Conservation (phyloP, 345 rosid genomes). For the Trapa incisa region DNA sequence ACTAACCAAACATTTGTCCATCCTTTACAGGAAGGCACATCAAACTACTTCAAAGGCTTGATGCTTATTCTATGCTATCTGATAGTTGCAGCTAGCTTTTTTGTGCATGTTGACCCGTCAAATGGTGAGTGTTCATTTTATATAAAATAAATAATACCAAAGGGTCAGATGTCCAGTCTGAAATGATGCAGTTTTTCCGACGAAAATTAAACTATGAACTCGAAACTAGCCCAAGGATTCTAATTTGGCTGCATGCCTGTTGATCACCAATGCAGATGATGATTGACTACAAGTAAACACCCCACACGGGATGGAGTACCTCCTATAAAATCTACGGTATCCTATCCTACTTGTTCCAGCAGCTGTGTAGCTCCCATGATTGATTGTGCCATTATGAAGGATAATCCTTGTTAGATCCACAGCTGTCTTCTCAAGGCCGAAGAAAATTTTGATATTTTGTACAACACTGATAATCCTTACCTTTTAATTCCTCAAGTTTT, state of each 20-base stretch:
- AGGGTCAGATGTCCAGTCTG: too few species aligned
- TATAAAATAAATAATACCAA: too few species aligned
- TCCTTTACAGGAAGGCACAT: conserved; percentile 29
- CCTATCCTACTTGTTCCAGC: conserved; percentile 3
- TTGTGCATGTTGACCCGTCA: conserved; percentile 30
- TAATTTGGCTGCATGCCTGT: background rate
- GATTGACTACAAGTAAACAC: background rate
- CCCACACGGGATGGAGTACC: background rate
- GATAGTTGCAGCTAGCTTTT: conserved; percentile 41
- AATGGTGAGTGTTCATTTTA: conserved; percentile 12
- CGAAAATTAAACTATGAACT: too few species aligned
- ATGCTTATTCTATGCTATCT: conserved; percentile 38
- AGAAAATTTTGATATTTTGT: conserved; percentile 7
- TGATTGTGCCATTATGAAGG: background rate
- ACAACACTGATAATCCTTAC: background rate
- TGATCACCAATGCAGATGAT: background rate
- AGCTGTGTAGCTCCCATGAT: background rate
- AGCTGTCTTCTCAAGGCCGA: background rate
- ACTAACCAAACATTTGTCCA: background rate
- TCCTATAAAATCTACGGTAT: background rate
- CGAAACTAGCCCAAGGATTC: background rate
- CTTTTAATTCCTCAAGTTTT: background rate
- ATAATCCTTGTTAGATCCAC: background rate
- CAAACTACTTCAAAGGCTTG: conserved; percentile 41
- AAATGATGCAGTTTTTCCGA: too few species aligned